A percentile compares a stretch with the other conserved stretches of the same genome.
phyloP scores from a whole-genome alignment of 164 flowering plant species.

The Nelumbo lutea region DNA sequence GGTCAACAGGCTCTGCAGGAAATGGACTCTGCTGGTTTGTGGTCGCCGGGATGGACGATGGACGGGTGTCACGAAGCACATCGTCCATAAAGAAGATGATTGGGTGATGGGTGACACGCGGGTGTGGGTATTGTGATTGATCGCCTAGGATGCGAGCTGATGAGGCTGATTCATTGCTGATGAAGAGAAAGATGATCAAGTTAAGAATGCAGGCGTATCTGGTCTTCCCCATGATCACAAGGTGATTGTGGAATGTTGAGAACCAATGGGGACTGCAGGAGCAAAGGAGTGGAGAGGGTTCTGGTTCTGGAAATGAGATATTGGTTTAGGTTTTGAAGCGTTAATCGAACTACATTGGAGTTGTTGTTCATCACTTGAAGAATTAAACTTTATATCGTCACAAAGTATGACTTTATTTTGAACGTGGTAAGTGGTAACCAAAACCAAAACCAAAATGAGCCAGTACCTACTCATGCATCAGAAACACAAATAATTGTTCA shows the following conservation, averaged over 20 bases:
- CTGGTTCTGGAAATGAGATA: no score
- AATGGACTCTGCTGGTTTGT: constrained; percentile 24
- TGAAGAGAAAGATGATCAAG: constrained; percentile 12
- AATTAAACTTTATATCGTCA: no score
- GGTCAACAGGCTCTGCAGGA: constrained; percentile 22
- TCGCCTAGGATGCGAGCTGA: constrained; percentile 27
- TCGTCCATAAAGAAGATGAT: constrained; percentile 30
- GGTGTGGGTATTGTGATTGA: constrained; percentile 19
- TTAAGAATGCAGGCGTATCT: background rate
- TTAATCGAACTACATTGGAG: no score
- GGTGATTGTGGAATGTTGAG: background rate
- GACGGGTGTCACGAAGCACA: constrained; percentile 11
- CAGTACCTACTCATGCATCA: no score
- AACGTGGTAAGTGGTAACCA: no score
- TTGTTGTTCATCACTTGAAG: no score
- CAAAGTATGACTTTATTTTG: no score
- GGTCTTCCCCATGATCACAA: background rate
- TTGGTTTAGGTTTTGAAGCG: no score
- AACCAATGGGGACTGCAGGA: no score
- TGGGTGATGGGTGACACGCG: constrained; percentile 14
- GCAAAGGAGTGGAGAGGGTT: no score
- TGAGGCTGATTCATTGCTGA: constrained; percentile 15
- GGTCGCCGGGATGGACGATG: constrained; percentile 13
- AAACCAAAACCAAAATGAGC: no score
- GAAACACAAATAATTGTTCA: no score